Conservation (phyloP, 2,329 filamentous ascomycete species). For the Aspergillus vadensis region DNA sequence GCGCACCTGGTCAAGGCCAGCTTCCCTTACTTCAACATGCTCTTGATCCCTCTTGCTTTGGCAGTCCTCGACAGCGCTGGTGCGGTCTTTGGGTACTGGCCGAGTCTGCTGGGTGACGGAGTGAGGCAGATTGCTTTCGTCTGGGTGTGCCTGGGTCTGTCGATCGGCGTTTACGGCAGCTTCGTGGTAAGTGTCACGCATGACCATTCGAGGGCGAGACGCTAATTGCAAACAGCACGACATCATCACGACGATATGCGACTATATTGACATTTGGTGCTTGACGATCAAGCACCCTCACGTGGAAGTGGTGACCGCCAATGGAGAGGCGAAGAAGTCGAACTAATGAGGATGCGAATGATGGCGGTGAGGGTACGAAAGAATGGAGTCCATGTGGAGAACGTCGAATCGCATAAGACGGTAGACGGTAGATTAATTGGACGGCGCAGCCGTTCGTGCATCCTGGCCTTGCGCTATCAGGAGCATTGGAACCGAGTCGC, state of each 20-base stretch:
- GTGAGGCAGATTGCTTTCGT: conserved; percentile 91
- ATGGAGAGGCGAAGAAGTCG: conserved; percentile 33
- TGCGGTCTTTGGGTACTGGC: conserved; percentile 68
- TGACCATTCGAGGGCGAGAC: neutral
- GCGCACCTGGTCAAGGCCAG: conserved; percentile 84
- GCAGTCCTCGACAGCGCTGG: conserved; percentile 81
- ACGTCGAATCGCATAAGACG: neutral
- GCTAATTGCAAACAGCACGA: conserved; percentile 59
- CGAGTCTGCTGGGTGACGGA: conserved; percentile 70
- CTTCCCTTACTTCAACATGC: conserved; percentile 89
- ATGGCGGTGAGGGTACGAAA: neutral
- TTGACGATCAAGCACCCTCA: conserved; percentile 89
- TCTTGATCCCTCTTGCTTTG: conserved; percentile 74
- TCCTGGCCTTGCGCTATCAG: neutral
- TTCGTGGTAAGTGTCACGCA: conserved; percentile 66
- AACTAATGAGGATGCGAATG: conserved; percentile 15
- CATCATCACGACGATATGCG: conserved; percentile 95
- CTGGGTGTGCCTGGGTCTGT: conserved; percentile 82
- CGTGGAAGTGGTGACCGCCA: conserved; percentile 40
- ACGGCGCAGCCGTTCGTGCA: neutral
- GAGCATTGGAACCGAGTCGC: neutral
- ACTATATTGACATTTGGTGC: conserved; percentile 98
- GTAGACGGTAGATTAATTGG: neutral
- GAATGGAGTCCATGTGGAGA: neutral
- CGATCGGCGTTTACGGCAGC: conserved; percentile 90